Conservation (phyloP, 2,329 filamentous ascomycete species). For the Dothiorella sarmentorum region DNA sequence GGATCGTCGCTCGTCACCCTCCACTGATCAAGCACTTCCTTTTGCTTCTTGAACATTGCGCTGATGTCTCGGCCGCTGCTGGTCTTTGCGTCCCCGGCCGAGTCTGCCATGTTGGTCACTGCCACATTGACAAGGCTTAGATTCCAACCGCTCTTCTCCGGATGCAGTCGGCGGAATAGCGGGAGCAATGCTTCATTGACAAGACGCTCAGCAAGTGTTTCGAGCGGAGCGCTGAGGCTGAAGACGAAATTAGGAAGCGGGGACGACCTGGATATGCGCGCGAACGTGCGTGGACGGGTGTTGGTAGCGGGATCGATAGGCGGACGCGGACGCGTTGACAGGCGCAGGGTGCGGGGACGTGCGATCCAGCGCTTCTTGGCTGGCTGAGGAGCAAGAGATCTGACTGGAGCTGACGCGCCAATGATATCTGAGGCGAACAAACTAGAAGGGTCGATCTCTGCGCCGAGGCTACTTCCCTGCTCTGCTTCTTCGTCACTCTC, state of each 20-base stretch:
- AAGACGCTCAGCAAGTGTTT: slow-evolving; percentile 63
- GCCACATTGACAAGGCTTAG: slow-evolving; percentile 82
- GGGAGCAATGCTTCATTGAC: slow-evolving; percentile 65
- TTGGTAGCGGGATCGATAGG: slow-evolving; percentile 41
- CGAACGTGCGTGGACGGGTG: slow-evolving; percentile 57
- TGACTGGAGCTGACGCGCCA: not conserved
- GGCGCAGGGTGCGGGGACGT: slow-evolving; percentile 73
- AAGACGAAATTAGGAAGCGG: slow-evolving; percentile 74
- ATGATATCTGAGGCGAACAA: not conserved
- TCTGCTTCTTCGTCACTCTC: slow-evolving; percentile 7
- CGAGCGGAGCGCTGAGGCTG: slow-evolving; percentile 55
- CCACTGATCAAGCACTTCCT: slow-evolving; percentile 63
- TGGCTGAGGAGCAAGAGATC: not conserved
- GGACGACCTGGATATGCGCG: slow-evolving; percentile 71
- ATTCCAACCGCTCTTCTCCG: slow-evolving; percentile 69
- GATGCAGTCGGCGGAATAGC: slow-evolving; percentile 72
- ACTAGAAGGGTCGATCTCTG: not conserved
- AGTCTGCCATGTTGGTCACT: slow-evolving; percentile 73
- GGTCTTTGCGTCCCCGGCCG: slow-evolving; percentile 42
- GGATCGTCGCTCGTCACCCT: slow-evolving; percentile 23
- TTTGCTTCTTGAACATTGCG: slow-evolving; percentile 75
- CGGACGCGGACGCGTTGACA: slow-evolving; percentile 68
- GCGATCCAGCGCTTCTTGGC: slow-evolving; percentile 63
- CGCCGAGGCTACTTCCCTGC: not conserved
- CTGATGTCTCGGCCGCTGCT: slow-evolving; percentile 68